Base-by-base conservation (phyloP, 2,329 filamentous ascomycete genomes). In the Sclerotinia spermophila region DNA sequence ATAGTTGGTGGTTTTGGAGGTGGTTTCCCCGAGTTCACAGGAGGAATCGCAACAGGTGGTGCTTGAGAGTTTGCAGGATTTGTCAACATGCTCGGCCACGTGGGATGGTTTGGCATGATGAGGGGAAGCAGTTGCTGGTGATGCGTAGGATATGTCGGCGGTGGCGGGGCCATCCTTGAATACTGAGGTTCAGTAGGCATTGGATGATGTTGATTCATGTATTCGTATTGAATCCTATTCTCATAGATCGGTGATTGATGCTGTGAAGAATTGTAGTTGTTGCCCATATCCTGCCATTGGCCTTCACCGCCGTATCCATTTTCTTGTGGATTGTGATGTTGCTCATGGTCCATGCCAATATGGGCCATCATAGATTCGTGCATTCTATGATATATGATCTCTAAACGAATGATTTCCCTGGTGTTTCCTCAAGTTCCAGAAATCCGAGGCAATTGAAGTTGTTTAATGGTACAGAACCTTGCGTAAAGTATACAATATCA, bases 11-110 rank as follows among this genome's bases (percentile, higher is more conserved):
- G 79, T 73, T 84, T 85, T 27, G 83, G 78, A 48, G 82, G 84
- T 82, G 62, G 72, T 72, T 71, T 77, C 74, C 71, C 51, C 86
- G 85, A 60, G 87, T 71, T 56, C 17, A 86, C 83, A 27, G 86
- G 82, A 30, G 84, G 82, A 53, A 92, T 85, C 53, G 87, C 82
- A 67, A 88, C 80, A 21, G 86, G 84, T 56, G 87, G 84, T 24
- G 86, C 84, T 58, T 87, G 84, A 55, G 89, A 85, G 74, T 81
- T 87, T 58, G 87, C 84, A 59, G 92, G 90, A 74, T 90, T 91
- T 60, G 90, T 92, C 79, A 95, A 83, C 86, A 94, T 91, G 79
- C 92, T 95, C 11, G 93, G 93, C 93, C 93, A 96, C 73, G 86
- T 85, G 66, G 85, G 80, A 73, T 90, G 86, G 61, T 85, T 85